A percentile compares a stretch with the other conserved stretches of the same genome.
Conservation (phyloP, 2,329 filamentous ascomycete species). For the Aspergillus sp. region DNA sequence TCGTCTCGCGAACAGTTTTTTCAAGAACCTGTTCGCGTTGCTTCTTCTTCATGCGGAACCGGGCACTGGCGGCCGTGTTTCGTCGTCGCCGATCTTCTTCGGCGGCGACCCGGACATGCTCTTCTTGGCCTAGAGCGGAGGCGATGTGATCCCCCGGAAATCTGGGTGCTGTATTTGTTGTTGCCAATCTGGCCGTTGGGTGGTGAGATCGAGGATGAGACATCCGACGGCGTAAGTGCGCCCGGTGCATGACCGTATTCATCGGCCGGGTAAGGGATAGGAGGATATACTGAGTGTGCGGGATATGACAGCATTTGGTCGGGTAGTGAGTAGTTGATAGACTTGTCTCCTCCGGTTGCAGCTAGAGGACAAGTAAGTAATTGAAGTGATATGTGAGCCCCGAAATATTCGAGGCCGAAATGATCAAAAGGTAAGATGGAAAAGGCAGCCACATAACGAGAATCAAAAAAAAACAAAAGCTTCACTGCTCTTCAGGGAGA, state of each 20-base stretch:
- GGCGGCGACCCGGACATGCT: conserved; percentile 66
- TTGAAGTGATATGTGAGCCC: conserved; percentile 3
- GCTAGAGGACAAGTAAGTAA: conserved; percentile 21
- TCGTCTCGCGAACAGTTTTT: conserved; percentile 75
- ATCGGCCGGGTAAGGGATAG: conserved; percentile 33
- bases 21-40: conserved; percentile 84
- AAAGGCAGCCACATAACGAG: neutral
- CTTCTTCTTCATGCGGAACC: conserved; percentile 95
- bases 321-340: conserved; percentile 33
- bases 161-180: conserved; percentile 36
- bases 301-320: conserved; percentile 37
- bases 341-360: conserved; percentile 22
- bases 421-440: neutral
- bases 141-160: conserved; percentile 35
- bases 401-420: neutral
- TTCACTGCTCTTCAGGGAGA: neutral
- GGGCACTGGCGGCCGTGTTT: conserved; percentile 82
- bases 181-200: conserved; percentile 36
- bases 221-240: conserved; percentile 36
- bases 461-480: neutral
- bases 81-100: conserved; percentile 87
- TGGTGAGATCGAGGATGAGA: conserved; percentile 38
- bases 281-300: conserved; percentile 33
- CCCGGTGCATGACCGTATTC: conserved; percentile 31
- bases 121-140: conserved; percentile 58